Evolutionary conservation across 2,329 filamentous ascomycete genomes (phyloP), one percentile per base, ranked within the genome.

Genomic region (Colletotrichum cuscutae): DNA sequence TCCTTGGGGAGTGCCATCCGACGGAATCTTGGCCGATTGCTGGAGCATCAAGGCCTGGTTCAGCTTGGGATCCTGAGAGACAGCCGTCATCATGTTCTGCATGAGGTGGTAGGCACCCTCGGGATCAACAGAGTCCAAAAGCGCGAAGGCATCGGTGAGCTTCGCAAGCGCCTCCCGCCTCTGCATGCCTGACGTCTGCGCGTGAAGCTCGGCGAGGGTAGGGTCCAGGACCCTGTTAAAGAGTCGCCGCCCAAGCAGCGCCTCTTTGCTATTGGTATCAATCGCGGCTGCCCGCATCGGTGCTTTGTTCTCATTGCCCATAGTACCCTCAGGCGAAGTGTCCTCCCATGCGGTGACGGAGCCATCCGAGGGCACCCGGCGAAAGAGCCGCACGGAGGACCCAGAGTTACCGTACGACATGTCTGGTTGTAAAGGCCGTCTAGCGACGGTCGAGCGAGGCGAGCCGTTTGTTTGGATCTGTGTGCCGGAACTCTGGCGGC

Each of bases 361-460:
- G 77, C 87, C 86, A 77, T 94, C 93, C 0, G 95, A 97, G 0
- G 89, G 88, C 1, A 97, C 95, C 28, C 96, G 91, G 75, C 94
- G 94, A 86, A 98, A 98, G 65, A 97, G 92, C 67, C 95, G 92
- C 76, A 97, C 94, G 19, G 95, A 98, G 1, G 96, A 98, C 1
- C 94, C 94, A 8, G 92, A 93, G 82, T 98, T 98, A 64, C 96
- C 97, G 83, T 97, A 98, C 6, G 93, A 97, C 86, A 97, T 92
- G 78, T 98, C 95, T 1, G 97, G 89, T 68, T 95, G 95, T 2
- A 98, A 87, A 0, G 96, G 95, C 75, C 94, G 92, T 82, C 94
- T 95, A 2, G 86, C 87, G 69, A 84, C 68, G 19, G 84, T 80
- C 42, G 82, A 75, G 75, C 83, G 79, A 71, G 86, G 81, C 42